Conservation (phyloP, 106 monocot species). For the Phalaenopsis aphrodite region DNA sequence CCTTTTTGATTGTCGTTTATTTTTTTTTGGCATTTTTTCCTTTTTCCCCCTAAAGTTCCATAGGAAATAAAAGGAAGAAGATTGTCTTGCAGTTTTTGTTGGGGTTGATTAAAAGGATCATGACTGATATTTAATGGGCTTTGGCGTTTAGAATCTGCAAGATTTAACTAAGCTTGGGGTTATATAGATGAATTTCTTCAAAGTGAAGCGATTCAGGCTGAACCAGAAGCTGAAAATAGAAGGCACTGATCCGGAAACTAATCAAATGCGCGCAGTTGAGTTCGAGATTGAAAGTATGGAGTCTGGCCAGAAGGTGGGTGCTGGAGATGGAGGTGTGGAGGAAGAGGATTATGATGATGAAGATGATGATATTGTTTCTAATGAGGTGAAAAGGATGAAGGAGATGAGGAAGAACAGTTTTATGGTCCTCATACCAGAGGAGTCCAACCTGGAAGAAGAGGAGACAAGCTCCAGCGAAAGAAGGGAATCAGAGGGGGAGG, state of each 20-base stretch:
- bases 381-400: constrained; percentile 88
- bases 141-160: not conserved
- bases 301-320: constrained; percentile 6
- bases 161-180: not conserved
- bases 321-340: constrained; percentile 5
- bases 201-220: constrained; percentile 29
- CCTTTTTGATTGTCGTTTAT: too few species aligned
- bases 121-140: too few species aligned
- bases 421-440: constrained; percentile 95
- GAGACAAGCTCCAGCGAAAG: constrained; percentile 66
- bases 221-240: constrained; percentile 17
- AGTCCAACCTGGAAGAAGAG: constrained; percentile 44
- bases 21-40: too few species aligned
- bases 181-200: constrained; percentile 66
- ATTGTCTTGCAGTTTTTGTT: not conserved
- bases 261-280: not conserved
- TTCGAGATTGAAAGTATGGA: constrained; percentile 15
- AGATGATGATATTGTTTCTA: constrained; percentile 88
- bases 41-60: too few species aligned
- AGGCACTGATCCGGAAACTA: constrained; percentile 8
- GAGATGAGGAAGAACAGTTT: constrained; percentile 93
- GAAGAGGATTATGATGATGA: constrained; percentile 47
- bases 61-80: too few species aligned
- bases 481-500: constrained; percentile 44
- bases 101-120: not conserved